Evolutionary conservation across 176 grass and related monocot genomes (phyloP).

Genomic region (Oryza punctata): DNA sequence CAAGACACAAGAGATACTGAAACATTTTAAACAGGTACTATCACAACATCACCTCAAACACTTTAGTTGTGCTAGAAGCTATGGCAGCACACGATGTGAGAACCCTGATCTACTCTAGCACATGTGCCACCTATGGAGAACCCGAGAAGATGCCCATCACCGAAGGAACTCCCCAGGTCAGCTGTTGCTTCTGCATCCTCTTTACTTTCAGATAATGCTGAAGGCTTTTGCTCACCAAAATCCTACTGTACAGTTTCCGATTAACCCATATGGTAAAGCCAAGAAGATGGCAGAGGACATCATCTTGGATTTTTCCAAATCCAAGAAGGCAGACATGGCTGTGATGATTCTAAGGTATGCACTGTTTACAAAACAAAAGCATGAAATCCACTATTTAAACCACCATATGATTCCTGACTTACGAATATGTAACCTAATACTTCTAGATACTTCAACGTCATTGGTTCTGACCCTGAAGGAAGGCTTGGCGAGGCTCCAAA

Average conservation of each 20-base stretch:
- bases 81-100: conserved; percentile 72
- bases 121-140: conserved; percentile 91
- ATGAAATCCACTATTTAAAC: not conserved
- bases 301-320: conserved; percentile 90
- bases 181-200: not conserved
- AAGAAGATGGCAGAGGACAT: conserved; percentile 99
- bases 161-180: conserved; percentile 90
- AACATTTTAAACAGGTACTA: conserved; percentile 65
- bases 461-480: conserved; percentile 91
- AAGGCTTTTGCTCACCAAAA: not conserved
- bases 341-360: conserved; percentile 89
- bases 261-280: conserved; percentile 94
- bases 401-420: not conserved
- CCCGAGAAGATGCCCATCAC: conserved; percentile 97
- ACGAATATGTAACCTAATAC: conserved; percentile 6
- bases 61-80: conserved; percentile 77
- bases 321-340: conserved; percentile 72
- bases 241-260: conserved; percentile 61
- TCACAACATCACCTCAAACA: conserved; percentile 92
- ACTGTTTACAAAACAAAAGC: not conserved
- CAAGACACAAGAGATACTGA: not conserved
- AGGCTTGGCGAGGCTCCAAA: conserved; percentile 82
- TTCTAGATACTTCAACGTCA: conserved; percentile 93
- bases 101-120: conserved; percentile 94
- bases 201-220: not conserved